A percentile compares a stretch with the other conserved stretches of the same genome.
Evolutionary conservation across 352 stramenopile genomes (phyloP).

Genomic region (Globisporangium heterothallicum): DNA sequence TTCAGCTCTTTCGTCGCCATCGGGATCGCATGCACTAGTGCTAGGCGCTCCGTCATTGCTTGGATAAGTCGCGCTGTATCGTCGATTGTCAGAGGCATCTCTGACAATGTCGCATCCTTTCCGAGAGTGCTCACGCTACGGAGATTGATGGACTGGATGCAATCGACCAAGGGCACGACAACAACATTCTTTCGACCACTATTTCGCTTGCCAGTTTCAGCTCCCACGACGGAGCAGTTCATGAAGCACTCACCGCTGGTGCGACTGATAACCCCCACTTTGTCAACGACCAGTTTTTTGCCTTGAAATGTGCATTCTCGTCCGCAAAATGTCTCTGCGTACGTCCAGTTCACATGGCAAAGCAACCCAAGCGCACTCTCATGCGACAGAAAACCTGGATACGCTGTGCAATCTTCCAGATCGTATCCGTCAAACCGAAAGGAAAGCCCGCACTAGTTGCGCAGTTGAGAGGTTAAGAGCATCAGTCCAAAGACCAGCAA

Average conservation of each 20-base stretch:
- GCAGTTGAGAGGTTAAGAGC: not conserved
- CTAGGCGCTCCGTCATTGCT: constrained; percentile 26
- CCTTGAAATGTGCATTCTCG: constrained; percentile 35
- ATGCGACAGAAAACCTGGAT: constrained; percentile 51
- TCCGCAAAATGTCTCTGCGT: constrained; percentile 33
- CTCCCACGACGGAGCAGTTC: not conserved
- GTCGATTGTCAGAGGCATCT: constrained; percentile 28
- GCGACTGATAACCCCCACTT: constrained; percentile 31
- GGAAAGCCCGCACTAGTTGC: constrained; percentile 48
- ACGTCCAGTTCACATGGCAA: constrained; percentile 56
- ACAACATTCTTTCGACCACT: not conserved
- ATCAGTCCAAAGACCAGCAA: not conserved
- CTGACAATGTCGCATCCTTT: constrained; percentile 12
- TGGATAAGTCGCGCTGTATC: constrained; percentile 37
- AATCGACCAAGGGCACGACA: constrained; percentile 28
- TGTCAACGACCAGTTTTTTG: constrained; percentile 24
- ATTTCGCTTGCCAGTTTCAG: not conserved
- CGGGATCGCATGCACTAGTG: constrained; percentile 30
- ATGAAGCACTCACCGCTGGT: constrained; percentile 42
- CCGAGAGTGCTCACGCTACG: constrained; percentile 24
- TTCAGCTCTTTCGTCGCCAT: constrained; percentile 55
- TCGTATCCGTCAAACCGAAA: constrained; percentile 61
- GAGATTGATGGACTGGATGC: constrained; percentile 58
- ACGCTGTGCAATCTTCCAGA: constrained; percentile 34
- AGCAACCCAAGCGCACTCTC: constrained; percentile 40